Base-by-base conservation (phyloP, 257 asterid species). In the Leptodermis oblonga region DNA sequence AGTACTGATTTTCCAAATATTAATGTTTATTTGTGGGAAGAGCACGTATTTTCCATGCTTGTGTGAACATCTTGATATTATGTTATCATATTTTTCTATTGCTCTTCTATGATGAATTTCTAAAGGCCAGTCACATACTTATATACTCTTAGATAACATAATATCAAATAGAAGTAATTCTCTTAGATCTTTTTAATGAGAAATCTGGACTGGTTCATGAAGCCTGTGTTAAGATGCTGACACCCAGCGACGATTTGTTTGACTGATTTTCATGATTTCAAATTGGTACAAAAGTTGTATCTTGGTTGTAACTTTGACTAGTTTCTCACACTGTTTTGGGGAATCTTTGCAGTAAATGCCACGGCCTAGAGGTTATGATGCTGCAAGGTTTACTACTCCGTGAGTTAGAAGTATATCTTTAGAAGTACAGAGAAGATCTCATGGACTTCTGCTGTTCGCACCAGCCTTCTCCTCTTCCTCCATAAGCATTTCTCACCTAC, bases 301-400 rank as follows among this genome's bases (percentile, higher is more conserved):
- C 25, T 70, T n/a, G 23, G 5, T 60, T 30, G 41, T 23, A 25
- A 7, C n/a, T n/a, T 33, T 39, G 11, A 51, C 13, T 39, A 41
- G 3, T 64, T 62, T 15, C 22, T 33, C 14, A 15, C 26, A 28
- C 4, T 46, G 31, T n/a, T 43, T 20, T 20, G 26, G 52, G 0
- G 0, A 14, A 69, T 62, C 41, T 66, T 53, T 62, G 72, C 85
- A 94, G 99, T 91, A 89, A 76, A 94, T 94, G 99, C 99, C 99
- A 34, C 90, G 99, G 65, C 99, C 99, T 42, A 91, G 97, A 82
- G 99, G 99, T 78, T 97, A 97, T 62, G 99, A 94, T 84, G 99
- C 99, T 13, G 99, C 99, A n/a, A n/a, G 99, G 99, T 70, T 73
- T 94, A 78, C 92, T 94, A 56, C 90, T 94, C 43, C 90, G 99